phyloP scores from a whole-genome alignment of 2,329 filamentous ascomycete genomes.

The Rugonectria rugulosa region DNA sequence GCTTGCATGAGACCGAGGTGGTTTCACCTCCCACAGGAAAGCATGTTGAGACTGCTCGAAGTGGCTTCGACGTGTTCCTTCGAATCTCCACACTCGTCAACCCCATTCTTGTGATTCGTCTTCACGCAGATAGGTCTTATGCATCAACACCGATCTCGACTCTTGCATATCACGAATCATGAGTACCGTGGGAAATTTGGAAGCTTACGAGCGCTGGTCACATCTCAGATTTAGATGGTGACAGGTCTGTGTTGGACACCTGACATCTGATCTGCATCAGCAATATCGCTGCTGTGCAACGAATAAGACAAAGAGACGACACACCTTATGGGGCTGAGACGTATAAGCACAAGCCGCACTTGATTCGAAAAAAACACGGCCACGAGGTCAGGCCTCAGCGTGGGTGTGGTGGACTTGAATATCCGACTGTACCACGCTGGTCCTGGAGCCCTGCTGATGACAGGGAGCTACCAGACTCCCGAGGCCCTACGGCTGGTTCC shows the following conservation, averaged over 20 bases:
- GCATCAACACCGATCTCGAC: no score
- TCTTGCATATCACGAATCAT: no score
- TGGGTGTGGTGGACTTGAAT: slow-evolving; percentile 12
- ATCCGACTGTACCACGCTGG: neutral
- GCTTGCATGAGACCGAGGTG: no score
- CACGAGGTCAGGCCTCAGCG: slow-evolving; percentile 10
- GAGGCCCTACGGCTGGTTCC: slow-evolving; percentile 26
- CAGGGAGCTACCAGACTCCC: slow-evolving; percentile 29
- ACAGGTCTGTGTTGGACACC: neutral
- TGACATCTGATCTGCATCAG: slow-evolving; percentile 15
- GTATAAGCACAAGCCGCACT: neutral
- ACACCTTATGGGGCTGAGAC: neutral
- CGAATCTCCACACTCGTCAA: slow-evolving; percentile 9
- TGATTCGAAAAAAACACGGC: slow-evolving; percentile 1
- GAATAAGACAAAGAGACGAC: slow-evolving; percentile 2
- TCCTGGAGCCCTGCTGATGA: slow-evolving; percentile 24
- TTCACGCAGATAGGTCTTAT: no score
- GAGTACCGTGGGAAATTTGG: no score
- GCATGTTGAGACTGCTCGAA: slow-evolving; percentile 22
- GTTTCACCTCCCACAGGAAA: no score
- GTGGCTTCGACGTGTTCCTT: neutral
- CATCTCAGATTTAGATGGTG: neutral
- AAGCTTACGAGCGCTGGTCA: neutral
- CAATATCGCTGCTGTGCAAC: slow-evolving; percentile 3
- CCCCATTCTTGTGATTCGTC: no score